Percentiles rank a stretch among this genome's conserved stretches.
Conservation (phyloP, 345 rosid species). For the Rhodamnia argentea region DNA sequence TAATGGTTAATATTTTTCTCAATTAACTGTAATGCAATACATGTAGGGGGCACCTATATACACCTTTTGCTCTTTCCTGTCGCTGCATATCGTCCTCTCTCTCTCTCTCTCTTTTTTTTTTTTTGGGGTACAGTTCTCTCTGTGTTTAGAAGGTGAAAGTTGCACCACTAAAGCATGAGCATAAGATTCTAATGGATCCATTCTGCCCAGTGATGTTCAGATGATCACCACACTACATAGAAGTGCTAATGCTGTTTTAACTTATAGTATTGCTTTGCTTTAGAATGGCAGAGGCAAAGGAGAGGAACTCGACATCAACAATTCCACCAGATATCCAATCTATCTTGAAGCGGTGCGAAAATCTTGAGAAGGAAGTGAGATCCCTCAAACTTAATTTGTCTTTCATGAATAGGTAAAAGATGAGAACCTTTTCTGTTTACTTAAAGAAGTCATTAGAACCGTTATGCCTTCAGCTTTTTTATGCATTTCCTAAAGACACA, state of each 20-base stretch:
- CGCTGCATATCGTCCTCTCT: neutral
- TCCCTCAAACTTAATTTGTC: conserved; percentile 68
- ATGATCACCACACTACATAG: neutral
- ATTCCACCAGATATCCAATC: conserved; percentile 51
- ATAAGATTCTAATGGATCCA: neutral
- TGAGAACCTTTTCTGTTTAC: neutral
- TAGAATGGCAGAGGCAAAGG: conserved; percentile 84
- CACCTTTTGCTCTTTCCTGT: neutral
- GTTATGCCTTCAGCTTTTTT: neutral
- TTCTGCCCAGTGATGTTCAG: neutral
- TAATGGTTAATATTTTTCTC: no score
- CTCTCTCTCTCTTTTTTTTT: neutral
- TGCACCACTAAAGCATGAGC: neutral
- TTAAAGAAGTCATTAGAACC: neutral
- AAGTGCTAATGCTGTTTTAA: neutral
- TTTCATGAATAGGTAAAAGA: conserved; percentile 57
- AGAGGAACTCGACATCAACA: conserved; percentile 37
- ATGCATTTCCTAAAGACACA: neutral
- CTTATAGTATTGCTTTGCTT: neutral
- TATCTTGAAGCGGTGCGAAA: conserved; percentile 48
- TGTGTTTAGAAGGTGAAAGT: neutral
- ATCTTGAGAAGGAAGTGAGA: conserved; percentile 74
- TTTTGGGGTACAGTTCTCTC: neutral
- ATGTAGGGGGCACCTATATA: no score
- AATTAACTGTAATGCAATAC: no score